Base-by-base conservation (phyloP, 106 monocot species). In the Dioscorea alata region DNA sequence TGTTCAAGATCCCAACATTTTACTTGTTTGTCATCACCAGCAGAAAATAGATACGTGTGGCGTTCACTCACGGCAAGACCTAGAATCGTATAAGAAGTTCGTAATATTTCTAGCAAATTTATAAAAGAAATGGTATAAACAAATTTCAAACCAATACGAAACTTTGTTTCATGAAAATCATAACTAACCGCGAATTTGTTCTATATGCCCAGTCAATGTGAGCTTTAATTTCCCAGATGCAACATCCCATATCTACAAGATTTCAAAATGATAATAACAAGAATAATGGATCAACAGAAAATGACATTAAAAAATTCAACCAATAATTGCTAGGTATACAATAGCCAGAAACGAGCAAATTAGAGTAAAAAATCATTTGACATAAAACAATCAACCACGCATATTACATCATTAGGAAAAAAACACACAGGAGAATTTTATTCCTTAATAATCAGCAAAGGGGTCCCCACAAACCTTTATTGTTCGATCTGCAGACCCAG, bases 1-100 rank as follows among this genome's bases (percentile, higher is more conserved):
- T 92, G 89, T 79, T 92, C 97, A 71, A 99, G 87, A 28, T 99
- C 97, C 97, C 97, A 99, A 67, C 97, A 99, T 77, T 99, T 99
- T 48, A 99, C 97, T 90, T 87, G 97, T 72, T 99, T 99, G 68
- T 99, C 97, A 87, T 99, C 97, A 74, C 97, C 97, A 73, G 97
- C 97, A 58, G 97, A 99, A 67, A 99, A 99, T 76, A 99, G 68
- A 67, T 99, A 99, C 0, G 97, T 99, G 64, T 99, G 97, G 8
- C 81, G 81, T 64, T 83, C 49, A 64, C 97, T 99, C 42, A 99
- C 97, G 59, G 97, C 97, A 79, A 99, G 92, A 35, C 97, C 97
- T 99, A 69, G 15, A 73, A 13, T 53, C 23, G 1, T 28, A 32
- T 31, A 16, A 20, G 1, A 18, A 5, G 4, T 59, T 59, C 20